Evolutionary conservation across 257 asterid genomes (phyloP).

Genomic region (Fraxinus excelsior): DNA sequence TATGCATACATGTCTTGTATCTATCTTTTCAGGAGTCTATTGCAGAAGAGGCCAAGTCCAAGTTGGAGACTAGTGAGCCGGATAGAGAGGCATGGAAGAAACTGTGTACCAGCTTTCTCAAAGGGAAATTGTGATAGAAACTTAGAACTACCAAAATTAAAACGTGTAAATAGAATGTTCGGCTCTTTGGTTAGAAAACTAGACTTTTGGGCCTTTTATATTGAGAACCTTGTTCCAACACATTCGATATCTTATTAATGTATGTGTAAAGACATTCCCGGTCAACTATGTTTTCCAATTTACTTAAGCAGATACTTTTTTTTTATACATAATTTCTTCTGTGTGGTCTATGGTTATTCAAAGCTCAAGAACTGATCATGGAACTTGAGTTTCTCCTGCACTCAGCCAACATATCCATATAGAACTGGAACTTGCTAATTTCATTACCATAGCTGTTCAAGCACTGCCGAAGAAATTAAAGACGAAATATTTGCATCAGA

Average conservation of each 20-base stretch:
- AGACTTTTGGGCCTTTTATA: neutral
- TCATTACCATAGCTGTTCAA: conserved; percentile 51
- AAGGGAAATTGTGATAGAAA: conserved; percentile 65
- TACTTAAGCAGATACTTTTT: neutral
- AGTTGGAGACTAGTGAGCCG: conserved; percentile 53
- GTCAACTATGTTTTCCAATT: neutral
- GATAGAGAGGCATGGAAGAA: conserved; percentile 79
- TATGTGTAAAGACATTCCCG: neutral
- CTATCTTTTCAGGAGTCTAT: conserved; percentile 45
- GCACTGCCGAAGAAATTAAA: conserved; percentile 49
- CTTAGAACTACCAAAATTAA: neutral
- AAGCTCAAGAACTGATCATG: conserved; percentile 27
- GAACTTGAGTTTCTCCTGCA: conserved; percentile 54
- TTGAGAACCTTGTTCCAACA: neutral
- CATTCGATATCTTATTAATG: neutral
- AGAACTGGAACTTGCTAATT: conserved; percentile 82
- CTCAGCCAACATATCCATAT: conserved; percentile 67
- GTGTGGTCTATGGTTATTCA: neutral
- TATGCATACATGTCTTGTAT: neutral
- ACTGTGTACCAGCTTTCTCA: conserved; percentile 74
- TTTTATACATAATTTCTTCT: neutral
- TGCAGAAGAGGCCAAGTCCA: conserved; percentile 59
- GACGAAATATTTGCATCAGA: neutral
- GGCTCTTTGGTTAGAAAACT: conserved; percentile 7
- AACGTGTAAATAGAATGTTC: conserved; percentile 39